Evolutionary conservation across 192 early-diverging fungal species (phyloP).

Genomic region (Diversispora eburnea): DNA sequence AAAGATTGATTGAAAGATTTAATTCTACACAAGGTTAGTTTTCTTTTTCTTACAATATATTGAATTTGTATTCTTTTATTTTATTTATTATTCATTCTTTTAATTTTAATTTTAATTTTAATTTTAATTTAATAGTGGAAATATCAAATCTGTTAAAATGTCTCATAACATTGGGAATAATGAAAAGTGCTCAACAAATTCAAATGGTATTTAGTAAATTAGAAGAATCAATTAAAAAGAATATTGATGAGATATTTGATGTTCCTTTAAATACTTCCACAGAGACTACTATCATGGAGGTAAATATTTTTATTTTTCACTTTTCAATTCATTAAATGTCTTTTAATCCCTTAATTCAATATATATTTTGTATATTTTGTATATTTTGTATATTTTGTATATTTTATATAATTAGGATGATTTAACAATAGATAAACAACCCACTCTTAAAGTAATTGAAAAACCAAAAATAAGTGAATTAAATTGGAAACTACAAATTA

Average conservation of each 20-base stretch:
- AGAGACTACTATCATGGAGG: background rate
- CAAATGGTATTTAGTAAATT: constrained; percentile 4
- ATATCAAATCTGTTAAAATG: constrained; percentile 11
- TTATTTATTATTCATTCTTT: background rate
- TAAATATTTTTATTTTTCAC: background rate
- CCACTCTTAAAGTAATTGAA: background rate
- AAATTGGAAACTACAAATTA: constrained; percentile 13
- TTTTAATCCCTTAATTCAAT: no score
- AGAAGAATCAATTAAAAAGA: constrained; percentile 18
- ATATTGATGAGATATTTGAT: constrained; percentile 7
- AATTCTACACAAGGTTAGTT: constrained; percentile 52
- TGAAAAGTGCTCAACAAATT: constrained; percentile 15
- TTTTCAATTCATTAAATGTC: background rate
- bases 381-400: background rate
- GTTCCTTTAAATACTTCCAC: background rate
- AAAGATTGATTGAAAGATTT: constrained; percentile 54
- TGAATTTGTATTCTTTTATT: background rate
- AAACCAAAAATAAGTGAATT: constrained; percentile 3
- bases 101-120: background rate
- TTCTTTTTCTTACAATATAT: background rate
- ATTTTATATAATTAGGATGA: background rate
- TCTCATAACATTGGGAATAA: background rate
- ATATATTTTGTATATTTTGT: background rate
- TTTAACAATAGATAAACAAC: background rate
- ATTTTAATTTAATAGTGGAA: background rate